Evolutionary conservation across 352 stramenopile genomes (phyloP), one percentile per base, ranked within the genome.

Genomic region (Globisporangium spiculum): DNA sequence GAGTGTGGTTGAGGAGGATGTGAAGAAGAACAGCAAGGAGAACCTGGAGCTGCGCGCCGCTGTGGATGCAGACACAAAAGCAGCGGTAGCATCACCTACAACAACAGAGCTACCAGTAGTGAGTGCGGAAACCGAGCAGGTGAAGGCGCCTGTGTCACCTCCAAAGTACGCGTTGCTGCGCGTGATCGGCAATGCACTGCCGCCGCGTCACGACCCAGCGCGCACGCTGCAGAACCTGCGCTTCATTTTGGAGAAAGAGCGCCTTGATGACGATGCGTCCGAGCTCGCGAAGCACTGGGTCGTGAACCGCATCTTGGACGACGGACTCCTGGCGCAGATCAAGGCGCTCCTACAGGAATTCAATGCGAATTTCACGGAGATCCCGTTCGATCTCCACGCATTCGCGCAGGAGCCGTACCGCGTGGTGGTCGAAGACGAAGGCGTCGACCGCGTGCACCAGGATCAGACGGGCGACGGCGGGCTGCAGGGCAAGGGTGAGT

Each of bases 181-280:
- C 5, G 65, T 75, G 18, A 80, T 89, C 48, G 75, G 78, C 38
- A 89, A 89, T 53, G 72, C 80, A 34, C 66, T 89, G 60, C 76
- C 80, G n/a, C 80, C 80, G 16, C 76, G 76, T n/a, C 80, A 89
- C 22, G 74, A 86, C 59, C 77, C 77, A 0, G 34, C 59, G 22
- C 61, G 72, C 1, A 79, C 78, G 50, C 69, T 89, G 26, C 57
- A 65, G 22, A 89, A 89, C 50, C 58, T 89, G 12, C 69, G 75
- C 9, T 89, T 89, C 54, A 78, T 76, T 34, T 55, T 89, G n/a
- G 78, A 86, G 60, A 54, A 85, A 54, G 80, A 89, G 30, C 68
- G 61, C n/a, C 70, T 87, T 1, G 70, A 82, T 2, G 71, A 78
- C 44, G 55, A 74, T 3, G 27, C 48, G 6, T 44, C 6, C 7